A percentile compares a stretch with the other conserved stretches of the same genome.
These are phyloP conservation scores for Saturnispora dispora DNA, from an alignment of 805 yeast species.

Conservation along the genomic window DNA sequence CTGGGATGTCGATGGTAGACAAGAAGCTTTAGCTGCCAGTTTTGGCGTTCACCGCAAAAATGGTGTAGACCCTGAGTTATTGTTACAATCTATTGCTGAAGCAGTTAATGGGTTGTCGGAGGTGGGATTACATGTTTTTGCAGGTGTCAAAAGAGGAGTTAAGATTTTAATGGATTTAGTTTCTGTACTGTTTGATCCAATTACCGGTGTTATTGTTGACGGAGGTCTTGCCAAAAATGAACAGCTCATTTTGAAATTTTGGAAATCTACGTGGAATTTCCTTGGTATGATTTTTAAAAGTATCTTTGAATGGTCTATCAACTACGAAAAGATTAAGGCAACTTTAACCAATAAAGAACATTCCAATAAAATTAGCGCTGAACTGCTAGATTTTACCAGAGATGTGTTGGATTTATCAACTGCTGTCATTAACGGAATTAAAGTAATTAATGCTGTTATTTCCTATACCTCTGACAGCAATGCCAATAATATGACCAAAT, in stretches of 20 bases:
- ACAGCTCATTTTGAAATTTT: conserved; percentile 33
- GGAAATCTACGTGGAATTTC: conserved; percentile 70
- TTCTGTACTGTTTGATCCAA: conserved; percentile 54
- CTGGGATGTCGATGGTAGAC: conserved; percentile 70
- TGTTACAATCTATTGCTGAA: conserved; percentile 36
- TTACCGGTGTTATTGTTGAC: conserved; percentile 41
- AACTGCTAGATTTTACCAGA: conserved; percentile 60
- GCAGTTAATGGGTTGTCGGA: conserved; percentile 30
- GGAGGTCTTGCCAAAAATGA: conserved; percentile 15
- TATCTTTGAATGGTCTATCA: conserved; percentile 66
- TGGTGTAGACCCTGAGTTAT: conserved; percentile 9
- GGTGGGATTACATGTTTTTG: conserved; percentile 1
- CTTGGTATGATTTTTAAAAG: conserved; percentile 56
- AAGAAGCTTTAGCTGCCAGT: conserved; percentile 58
- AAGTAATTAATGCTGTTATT: conserved; percentile 31
- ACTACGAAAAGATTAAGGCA: conserved; percentile 23
- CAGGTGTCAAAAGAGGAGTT: conserved; percentile 40
- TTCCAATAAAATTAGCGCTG: conserved; percentile 18
- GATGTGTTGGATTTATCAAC: conserved; percentile 77
- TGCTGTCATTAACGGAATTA: conserved; percentile 53
- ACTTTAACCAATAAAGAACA: conserved; percentile 13
- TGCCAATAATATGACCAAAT: conserved; percentile 11
- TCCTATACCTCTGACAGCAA: conserved; percentile 18
- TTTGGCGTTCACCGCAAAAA: conserved; percentile 25
- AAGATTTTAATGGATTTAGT: conserved; percentile 68